Conservation (phyloP, 352 stramenopile species). For the Phytophthora multivora region DNA sequence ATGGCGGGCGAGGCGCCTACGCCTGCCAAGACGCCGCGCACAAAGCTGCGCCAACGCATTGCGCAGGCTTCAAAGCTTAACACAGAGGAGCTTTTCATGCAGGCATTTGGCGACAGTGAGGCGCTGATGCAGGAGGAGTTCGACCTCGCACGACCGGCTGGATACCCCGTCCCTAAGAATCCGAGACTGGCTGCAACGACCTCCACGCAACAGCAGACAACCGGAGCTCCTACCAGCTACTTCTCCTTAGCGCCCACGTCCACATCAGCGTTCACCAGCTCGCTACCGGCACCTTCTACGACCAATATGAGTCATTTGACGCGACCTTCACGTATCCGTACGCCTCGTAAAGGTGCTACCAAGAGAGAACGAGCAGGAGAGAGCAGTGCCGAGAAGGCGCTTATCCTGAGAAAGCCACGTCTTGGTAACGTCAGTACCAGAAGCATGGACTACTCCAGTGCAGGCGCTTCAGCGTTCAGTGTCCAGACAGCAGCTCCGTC, state of each 20-base stretch:
- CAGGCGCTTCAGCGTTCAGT: constrained; percentile 15
- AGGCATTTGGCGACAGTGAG: constrained; percentile 63
- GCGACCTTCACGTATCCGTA: constrained; percentile 48
- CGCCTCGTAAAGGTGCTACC: constrained; percentile 59
- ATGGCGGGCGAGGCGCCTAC: constrained; percentile 15
- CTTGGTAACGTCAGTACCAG: constrained; percentile 32
- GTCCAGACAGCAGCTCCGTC: constrained; percentile 2
- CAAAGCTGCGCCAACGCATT: constrained; percentile 59
- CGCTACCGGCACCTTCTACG: constrained; percentile 26
- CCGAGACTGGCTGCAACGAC: constrained; percentile 8
- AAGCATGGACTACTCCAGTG: constrained; percentile 22
- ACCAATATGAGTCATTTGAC: constrained; percentile 45
- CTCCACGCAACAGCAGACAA: constrained; percentile 4
- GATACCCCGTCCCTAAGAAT: constrained; percentile 7
- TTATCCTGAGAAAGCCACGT: constrained; percentile 55
- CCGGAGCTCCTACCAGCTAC: constrained; percentile 12
- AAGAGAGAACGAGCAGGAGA: constrained; percentile 59
- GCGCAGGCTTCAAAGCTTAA: constrained; percentile 45
- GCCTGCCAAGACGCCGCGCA: constrained; percentile 31
- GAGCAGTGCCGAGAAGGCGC: constrained; percentile 57
- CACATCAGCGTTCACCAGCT: constrained; percentile 32
- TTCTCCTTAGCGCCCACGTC: constrained; percentile 20
- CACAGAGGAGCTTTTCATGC: constrained; percentile 68
- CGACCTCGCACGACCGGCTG: constrained; percentile 38
- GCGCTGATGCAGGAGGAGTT: constrained; percentile 48